Percentiles rank a stretch among this genome's conserved stretches.
Conservation (phyloP, 257 asterid genomes). For the Anisodus tanguticus region DNA sequence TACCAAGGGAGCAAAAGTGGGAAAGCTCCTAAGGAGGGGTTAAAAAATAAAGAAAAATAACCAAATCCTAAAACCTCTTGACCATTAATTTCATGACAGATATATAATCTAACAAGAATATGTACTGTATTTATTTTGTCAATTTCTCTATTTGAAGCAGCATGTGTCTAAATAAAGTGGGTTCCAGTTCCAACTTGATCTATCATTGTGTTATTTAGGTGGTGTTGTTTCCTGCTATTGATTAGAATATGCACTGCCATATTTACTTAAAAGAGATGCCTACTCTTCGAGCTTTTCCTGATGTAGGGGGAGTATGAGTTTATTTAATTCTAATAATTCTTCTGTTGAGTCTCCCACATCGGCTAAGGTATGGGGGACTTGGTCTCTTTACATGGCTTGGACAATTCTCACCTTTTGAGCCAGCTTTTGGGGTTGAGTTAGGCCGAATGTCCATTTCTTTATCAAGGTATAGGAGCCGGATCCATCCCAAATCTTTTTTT, state of each 20-base stretch:
- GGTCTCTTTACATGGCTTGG: too few species aligned
- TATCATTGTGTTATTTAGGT: constrained; percentile 12
- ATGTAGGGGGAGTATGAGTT: background rate
- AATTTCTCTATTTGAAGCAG: background rate
- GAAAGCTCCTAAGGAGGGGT: too few species aligned
- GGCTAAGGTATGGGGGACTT: too few species aligned
- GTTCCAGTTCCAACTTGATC: background rate
- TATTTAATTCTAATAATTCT: background rate
- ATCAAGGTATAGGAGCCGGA: too few species aligned
- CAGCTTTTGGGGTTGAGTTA: too few species aligned
- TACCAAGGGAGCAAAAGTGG: too few species aligned
- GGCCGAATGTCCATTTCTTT: too few species aligned
- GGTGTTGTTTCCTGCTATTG: background rate
- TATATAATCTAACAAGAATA: background rate
- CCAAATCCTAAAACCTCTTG: background rate
- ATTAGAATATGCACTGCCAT: background rate
- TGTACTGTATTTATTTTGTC: background rate
- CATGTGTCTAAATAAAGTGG: background rate
- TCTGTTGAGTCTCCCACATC: too few species aligned
- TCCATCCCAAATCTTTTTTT: too few species aligned
- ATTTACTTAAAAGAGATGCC: background rate
- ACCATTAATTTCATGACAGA: constrained; percentile 21
- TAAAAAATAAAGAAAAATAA: too few species aligned
- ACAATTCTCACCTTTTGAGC: too few species aligned
- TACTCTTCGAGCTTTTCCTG: background rate